Percentiles rank a stretch among this genome's conserved stretches.
phyloP scores from a whole-genome alignment of 2,329 filamentous ascomycete species.

The Xylariaceae sp. region DNA sequence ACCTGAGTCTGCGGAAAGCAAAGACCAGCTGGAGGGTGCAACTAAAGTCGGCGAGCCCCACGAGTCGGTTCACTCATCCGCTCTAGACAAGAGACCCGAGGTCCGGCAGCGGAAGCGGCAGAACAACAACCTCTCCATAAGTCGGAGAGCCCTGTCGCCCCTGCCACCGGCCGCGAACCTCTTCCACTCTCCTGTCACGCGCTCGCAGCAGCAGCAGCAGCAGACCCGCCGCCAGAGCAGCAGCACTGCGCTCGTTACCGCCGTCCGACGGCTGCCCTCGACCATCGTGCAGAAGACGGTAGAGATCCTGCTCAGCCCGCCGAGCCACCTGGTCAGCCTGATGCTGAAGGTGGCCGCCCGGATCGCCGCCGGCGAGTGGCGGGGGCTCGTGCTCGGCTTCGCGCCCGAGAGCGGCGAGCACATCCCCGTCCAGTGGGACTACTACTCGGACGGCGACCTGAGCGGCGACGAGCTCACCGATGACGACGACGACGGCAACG shows the following conservation, averaged over 20 bases:
- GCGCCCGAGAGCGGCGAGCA: conserved; percentile 46
- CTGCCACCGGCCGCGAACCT: conserved; percentile 62
- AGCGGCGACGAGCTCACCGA: conserved; percentile 53
- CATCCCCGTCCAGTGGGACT: conserved; percentile 55
- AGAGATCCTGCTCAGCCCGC: conserved; percentile 71
- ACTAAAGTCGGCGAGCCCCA: too few species aligned
- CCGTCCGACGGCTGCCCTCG: conserved; percentile 46
- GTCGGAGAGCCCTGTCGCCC: conserved; percentile 54
- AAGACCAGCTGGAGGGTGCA: too few species aligned
- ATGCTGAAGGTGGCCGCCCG: conserved; percentile 76
- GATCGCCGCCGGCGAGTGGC: conserved; percentile 59
- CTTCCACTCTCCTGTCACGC: conserved; percentile 46
- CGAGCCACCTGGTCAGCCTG: conserved; percentile 66
- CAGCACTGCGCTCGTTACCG: too few species aligned
- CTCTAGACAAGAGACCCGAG: conserved; percentile 30
- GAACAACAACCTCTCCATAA: conserved; percentile 38
- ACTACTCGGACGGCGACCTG: conserved; percentile 49
- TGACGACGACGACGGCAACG: conserved; percentile 40
- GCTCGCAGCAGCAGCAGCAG: too few species aligned
- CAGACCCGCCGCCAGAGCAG: too few species aligned
- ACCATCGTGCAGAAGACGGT: conserved; percentile 70
- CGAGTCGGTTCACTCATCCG: conserved; percentile 12
- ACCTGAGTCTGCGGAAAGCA: too few species aligned
- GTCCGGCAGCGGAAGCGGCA: conserved; percentile 49
- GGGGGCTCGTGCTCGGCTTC: conserved; percentile 49